Base-by-base conservation (phyloP, 768 basidiomycete species). In the Boletus bicolor region DNA sequence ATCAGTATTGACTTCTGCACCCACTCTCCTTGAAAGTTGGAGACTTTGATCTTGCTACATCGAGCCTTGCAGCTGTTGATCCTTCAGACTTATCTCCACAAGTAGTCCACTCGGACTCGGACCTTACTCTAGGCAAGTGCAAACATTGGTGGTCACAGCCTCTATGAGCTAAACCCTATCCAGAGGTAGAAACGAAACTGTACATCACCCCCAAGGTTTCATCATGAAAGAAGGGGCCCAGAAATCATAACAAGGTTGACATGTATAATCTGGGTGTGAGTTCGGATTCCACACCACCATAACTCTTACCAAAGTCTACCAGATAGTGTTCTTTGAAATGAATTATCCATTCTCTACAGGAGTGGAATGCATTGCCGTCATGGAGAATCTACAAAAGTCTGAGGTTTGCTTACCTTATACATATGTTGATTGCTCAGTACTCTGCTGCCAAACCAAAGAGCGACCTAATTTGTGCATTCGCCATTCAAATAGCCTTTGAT, bases 301-400 rank as follows among this genome's bases (percentile, higher is more conserved):
- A 15, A 14, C 21, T 10, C n/a, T 38, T 19, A 52, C 42, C 5
- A 11, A 57, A 43, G 28, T 38, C 55, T 36, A 26, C 21, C 58
- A 94, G 91, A 86, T 98, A 60, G 94, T 97, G 14, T 97, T 97
- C 72, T 97, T 98, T 65, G 95, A 98, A 75, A 96, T 97, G 93
- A 94, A 92, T 69, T 91, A 87, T 71, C 64, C 75, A 17, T 93
- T 97, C 72, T 75, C 81, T 11, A 97, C 94, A 0, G 85, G 83
- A 2, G 80, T 89, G 19, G 94, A 98, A 65, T 84, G 94, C 21
- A 89, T 90, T 38, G 84, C 81, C 1, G 92, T 94, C 21, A 79
- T 98, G 0, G 89, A 90, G 61, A 83, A 86, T 48, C 67, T 97
- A 30, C 76, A 95, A 26, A 86, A 83, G 62, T 85, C 86, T 0